Evolutionary conservation across 176 grass and related monocot species (phyloP), one percentile per base, ranked within the genome.

Genomic region (Aechmea fasciata): DNA sequence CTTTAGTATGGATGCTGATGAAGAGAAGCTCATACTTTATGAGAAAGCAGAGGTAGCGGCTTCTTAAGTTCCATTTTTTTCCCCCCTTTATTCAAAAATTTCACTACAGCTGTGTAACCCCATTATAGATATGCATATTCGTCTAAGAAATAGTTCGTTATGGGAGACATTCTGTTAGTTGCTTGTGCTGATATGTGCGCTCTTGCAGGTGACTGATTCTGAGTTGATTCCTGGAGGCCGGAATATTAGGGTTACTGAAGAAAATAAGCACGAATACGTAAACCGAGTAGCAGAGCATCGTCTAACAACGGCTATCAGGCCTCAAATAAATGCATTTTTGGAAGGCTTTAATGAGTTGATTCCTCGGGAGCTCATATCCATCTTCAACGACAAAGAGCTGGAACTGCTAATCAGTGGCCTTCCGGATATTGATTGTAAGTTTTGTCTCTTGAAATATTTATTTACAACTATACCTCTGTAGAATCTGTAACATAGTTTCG

Each of bases 191-290:
- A 61, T 61, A 9, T 10, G 0, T 22, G 0, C 20, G 20, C 13
- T 19, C n/a, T 70, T 80, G 74, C 84, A 99, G 95, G 95, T 99
- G 28, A 99, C 95, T 26, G 95, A 94, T 76, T 94, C 57, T 79
- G 95, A 99, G 77, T 82, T 99, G 89, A 93, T 99, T 73, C 95
- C 95, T 81, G 90, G 84, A 66, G 95, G 94, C 9, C 79, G 87
- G 26, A 99, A 90, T 70, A 94, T 90, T 49, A 92, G 78, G 75
- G 95, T 99, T 33, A 94, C 84, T 11, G 90, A 99, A 75, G 95
- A 99, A 80, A 99, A 99, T 66, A 99, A 99, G 64, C 87, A 99
- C 24, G 95, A 99, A 81, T 99, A 99, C 78, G 95, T 99, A 48
- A 79, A 90, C 62, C 71, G 87, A 59, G 79, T 99, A 59, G 82